Conservation (phyloP, 2,329 filamentous ascomycete genomes). For the Aspergillus ibericus region DNA sequence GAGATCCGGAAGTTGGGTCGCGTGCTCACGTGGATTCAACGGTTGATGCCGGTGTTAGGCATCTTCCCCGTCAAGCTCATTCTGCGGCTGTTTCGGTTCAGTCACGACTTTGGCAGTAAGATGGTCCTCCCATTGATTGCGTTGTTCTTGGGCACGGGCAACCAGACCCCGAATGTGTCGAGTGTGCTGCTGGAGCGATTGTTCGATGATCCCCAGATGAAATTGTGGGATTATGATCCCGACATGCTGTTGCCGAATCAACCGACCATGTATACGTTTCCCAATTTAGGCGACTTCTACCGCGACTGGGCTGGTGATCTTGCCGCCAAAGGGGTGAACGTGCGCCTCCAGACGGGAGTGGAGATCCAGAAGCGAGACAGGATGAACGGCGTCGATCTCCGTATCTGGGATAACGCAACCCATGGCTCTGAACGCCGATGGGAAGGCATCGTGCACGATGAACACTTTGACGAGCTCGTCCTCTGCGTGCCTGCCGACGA, state of each 20-base stretch:
- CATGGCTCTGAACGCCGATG: neutral
- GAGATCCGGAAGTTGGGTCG: slow-evolving; percentile 57
- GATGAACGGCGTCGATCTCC: slow-evolving; percentile 50
- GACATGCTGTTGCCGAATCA: slow-evolving; percentile 56
- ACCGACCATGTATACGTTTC: slow-evolving; percentile 62
- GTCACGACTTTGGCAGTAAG: slow-evolving; percentile 67
- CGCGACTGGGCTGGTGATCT: slow-evolving; percentile 56
- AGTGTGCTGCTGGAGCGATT: slow-evolving; percentile 65
- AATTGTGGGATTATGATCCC: slow-evolving; percentile 60
- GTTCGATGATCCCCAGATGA: slow-evolving; percentile 60
- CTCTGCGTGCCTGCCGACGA: slow-evolving; percentile 59
- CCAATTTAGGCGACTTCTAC: slow-evolving; percentile 60
- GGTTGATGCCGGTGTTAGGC: slow-evolving; percentile 57
- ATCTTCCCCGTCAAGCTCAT: slow-evolving; percentile 62
- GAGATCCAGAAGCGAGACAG: slow-evolving; percentile 52
- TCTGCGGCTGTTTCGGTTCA: slow-evolving; percentile 68
- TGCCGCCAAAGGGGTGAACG: slow-evolving; percentile 53
- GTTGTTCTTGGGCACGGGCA: slow-evolving; percentile 72
- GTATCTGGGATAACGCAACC: slow-evolving; percentile 16
- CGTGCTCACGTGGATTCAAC: slow-evolving; percentile 57
- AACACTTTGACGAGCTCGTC: slow-evolving; percentile 57
- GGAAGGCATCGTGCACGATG: slow-evolving; percentile 41
- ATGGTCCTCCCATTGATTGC: slow-evolving; percentile 72
- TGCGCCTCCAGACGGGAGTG: slow-evolving; percentile 44
- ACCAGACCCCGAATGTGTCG: slow-evolving; percentile 70